These are phyloP conservation scores for Saccharum hybrid DNA, from an alignment of 202 grass and related monocot species.

Conservation along the genomic window DNA sequence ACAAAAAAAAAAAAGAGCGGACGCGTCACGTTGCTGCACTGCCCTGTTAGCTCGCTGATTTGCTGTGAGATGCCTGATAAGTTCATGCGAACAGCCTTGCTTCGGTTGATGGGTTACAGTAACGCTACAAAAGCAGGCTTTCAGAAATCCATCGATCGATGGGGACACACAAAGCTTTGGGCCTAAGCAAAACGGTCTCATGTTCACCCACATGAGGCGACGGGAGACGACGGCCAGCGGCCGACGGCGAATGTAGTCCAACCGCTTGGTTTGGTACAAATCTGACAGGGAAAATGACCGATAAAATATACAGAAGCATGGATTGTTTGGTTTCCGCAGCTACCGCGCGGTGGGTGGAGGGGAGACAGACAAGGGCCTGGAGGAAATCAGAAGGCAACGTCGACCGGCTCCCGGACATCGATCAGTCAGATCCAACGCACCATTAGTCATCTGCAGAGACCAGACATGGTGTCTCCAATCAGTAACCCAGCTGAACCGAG, in stretches of 20 bases:
- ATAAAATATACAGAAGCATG: conserved; percentile 46
- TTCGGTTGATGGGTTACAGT: background rate
- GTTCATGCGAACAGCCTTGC: no score
- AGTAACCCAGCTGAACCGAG: background rate
- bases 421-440: background rate
- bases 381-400: conserved; percentile 8
- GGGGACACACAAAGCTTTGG: conserved; percentile 38
- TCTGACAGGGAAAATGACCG: conserved; percentile 12
- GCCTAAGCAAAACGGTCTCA: conserved; percentile 26
- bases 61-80: no score
- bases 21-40: no score
- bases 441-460: conserved; percentile 51
- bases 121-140: conserved; percentile 12
- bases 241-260: background rate
- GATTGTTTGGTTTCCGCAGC: conserved; percentile 2
- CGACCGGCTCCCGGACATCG: background rate
- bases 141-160: background rate
- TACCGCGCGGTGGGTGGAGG: background rate
- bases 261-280: conserved; percentile 34
- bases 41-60: no score
- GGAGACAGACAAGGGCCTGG: background rate
- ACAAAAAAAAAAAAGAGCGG: no score
- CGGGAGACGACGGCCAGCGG: background rate
- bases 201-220: conserved; percentile 22
- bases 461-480: background rate